Percentiles rank a stretch among this genome's conserved stretches.
Conservation (phyloP, 2,329 filamentous ascomycete genomes). For the Colletotrichum sidae region DNA sequence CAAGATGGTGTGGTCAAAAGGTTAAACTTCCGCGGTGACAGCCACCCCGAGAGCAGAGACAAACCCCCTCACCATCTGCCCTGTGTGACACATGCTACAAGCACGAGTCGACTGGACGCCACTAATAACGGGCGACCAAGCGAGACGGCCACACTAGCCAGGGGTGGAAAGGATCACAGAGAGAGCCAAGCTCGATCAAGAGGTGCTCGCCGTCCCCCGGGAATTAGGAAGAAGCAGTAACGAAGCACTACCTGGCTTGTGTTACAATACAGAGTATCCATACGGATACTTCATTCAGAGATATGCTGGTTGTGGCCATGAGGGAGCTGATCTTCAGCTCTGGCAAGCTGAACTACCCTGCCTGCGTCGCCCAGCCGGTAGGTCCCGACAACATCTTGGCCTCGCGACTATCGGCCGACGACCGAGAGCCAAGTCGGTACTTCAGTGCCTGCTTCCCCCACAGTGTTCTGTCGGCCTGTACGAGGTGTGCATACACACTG, state of each 20-base stretch:
- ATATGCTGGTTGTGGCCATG: background rate
- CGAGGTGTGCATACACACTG: too few species aligned
- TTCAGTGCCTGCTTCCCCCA: too few species aligned
- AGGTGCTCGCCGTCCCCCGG: conserved; percentile 17
- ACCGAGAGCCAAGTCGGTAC: background rate
- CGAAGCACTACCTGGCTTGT: too few species aligned
- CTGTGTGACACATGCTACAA: background rate
- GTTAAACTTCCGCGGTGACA: conserved; percentile 6
- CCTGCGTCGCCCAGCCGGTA: conserved; percentile 18
- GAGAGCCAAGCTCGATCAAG: conserved; percentile 4
- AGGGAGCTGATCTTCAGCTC: background rate
- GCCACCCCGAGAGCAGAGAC: background rate
- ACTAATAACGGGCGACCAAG: background rate
- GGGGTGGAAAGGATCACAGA: conserved; percentile 7
- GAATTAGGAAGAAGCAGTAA: too few species aligned
- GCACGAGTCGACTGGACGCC: conserved; percentile 11
- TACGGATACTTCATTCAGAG: too few species aligned
- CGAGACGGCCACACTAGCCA: conserved; percentile 2
- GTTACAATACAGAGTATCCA: too few species aligned
- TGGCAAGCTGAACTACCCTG: background rate
- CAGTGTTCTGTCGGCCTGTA: too few species aligned
- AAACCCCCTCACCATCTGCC: too few species aligned
- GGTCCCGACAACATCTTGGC: conserved; percentile 18
- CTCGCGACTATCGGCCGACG: background rate
- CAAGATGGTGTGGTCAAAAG: background rate